phyloP scores from a whole-genome alignment of 2,329 filamentous ascomycete species.

The Raffaelea albimanens region DNA sequence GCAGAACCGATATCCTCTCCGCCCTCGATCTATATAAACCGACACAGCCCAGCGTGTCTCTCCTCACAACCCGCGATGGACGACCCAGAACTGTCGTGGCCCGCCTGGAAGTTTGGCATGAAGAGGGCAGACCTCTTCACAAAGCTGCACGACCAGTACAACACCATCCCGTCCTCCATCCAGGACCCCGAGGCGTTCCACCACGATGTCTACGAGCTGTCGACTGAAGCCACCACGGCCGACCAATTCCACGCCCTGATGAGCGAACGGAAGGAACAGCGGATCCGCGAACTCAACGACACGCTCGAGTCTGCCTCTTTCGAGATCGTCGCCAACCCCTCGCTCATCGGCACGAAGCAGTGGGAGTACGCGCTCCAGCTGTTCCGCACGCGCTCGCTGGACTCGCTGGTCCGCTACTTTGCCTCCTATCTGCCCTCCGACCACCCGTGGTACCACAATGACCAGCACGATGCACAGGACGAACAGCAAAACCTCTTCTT shows the following conservation, averaged over 20 bases:
- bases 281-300: slow-evolving; percentile 44
- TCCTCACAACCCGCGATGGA: slow-evolving; percentile 37
- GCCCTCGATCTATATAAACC: no score
- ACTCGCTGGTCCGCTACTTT: slow-evolving; percentile 52
- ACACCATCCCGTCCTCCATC: slow-evolving; percentile 45
- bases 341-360: slow-evolving; percentile 47
- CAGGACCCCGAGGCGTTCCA: slow-evolving; percentile 53
- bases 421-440: slow-evolving; percentile 46
- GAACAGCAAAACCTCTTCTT: slow-evolving; percentile 28
- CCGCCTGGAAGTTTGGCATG: slow-evolving; percentile 55
- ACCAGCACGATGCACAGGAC: background rate
- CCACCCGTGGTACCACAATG: slow-evolving; percentile 30
- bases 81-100: slow-evolving; percentile 44
- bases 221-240: slow-evolving; percentile 36
- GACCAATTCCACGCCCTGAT: slow-evolving; percentile 47
- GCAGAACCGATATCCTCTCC: no score
- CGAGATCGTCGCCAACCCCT: slow-evolving; percentile 52
- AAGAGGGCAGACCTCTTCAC: slow-evolving; percentile 49
- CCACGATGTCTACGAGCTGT: slow-evolving; percentile 51
- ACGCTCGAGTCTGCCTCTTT: slow-evolving; percentile 47
- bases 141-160: slow-evolving; percentile 50
- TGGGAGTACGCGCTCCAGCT: slow-evolving; percentile 50
- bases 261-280: slow-evolving; percentile 42
- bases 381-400: slow-evolving; percentile 48
- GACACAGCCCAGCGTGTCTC: no score